Conservation (phyloP, 2,329 filamentous ascomycete genomes). For the Thermomyces lanuginosus region DNA sequence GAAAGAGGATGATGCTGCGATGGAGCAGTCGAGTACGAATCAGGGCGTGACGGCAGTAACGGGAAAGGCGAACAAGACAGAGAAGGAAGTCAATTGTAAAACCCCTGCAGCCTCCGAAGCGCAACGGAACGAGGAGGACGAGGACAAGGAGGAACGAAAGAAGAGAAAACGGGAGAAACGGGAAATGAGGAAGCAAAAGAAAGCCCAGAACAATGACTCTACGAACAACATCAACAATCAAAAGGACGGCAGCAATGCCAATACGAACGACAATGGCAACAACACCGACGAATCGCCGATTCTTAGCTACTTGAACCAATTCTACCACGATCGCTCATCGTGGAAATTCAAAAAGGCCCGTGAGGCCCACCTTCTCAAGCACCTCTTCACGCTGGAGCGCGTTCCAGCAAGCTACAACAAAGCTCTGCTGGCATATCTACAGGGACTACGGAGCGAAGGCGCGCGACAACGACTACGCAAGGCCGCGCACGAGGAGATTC, state of each 20-base stretch:
- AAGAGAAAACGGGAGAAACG: slow-evolving; percentile 14
- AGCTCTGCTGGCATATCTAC: slow-evolving; percentile 60
- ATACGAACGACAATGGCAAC: slow-evolving; percentile 1
- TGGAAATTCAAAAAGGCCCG: slow-evolving; percentile 98
- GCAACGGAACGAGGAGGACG: neutral
- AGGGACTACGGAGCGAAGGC: slow-evolving; percentile 59
- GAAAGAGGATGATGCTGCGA: slow-evolving; percentile 3
- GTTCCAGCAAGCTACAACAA: slow-evolving; percentile 55
- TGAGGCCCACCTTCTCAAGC: slow-evolving; percentile 70
- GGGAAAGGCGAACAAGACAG: slow-evolving; percentile 1
- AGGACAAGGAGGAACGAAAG: slow-evolving; percentile 8
- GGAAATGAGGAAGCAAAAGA: slow-evolving; percentile 10
- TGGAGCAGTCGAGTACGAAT: too few relatives aligned
- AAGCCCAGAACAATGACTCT: slow-evolving; percentile 8
- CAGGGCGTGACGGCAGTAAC: slow-evolving; percentile 2
- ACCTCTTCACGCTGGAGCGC: slow-evolving; percentile 55
- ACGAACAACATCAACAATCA: slow-evolving; percentile 1
- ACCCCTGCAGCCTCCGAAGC: slow-evolving; percentile 1
- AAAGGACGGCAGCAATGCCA: neutral
- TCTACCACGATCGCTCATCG: slow-evolving; percentile 48
- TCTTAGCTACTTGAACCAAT: slow-evolving; percentile 60
- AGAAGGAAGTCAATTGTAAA: slow-evolving; percentile 9
- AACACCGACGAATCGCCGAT: slow-evolving; percentile 34
- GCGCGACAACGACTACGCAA: slow-evolving; percentile 49
- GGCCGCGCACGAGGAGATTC: slow-evolving; percentile 45